These are phyloP conservation scores for Neofusicoccum laricinum DNA, from an alignment of 2,329 filamentous ascomycete species.

Conservation along the genomic window DNA sequence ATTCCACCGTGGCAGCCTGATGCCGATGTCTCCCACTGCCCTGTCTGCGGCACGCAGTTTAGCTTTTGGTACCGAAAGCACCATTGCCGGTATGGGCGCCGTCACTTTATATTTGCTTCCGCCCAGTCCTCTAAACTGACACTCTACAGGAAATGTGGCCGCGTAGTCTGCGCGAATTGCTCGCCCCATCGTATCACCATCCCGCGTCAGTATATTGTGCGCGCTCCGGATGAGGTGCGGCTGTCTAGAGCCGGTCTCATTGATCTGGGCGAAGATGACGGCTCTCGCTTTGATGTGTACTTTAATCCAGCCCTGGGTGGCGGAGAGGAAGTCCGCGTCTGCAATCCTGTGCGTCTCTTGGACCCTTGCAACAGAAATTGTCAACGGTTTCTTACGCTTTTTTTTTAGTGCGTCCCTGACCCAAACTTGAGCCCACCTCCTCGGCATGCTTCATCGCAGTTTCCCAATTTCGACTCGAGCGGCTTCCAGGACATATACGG, in stretches of 20 bases:
- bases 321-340: conserved; percentile 66
- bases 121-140: neutral
- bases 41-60: conserved; percentile 78
- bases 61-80: conserved; percentile 86
- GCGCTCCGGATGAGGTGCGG: conserved; percentile 44
- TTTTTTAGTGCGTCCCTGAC: conserved; percentile 59
- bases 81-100: conserved; percentile 70
- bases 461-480: conserved; percentile 1
- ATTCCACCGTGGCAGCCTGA: conserved; percentile 88
- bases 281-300: conserved; percentile 25
- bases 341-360: conserved; percentile 51
- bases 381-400: neutral
- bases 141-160: conserved; percentile 72
- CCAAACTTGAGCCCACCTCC: conserved; percentile 61
- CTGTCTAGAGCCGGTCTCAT: conserved; percentile 28
- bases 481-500: conserved; percentile 16
- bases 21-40: conserved; percentile 74
- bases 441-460: conserved; percentile 32
- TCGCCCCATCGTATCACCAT: conserved; percentile 95
- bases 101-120: neutral
- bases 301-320: conserved; percentile 56
- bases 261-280: conserved; percentile 42
- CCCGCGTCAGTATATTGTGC: conserved; percentile 87
- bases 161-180: conserved; percentile 85
- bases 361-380: neutral